A percentile compares a stretch with the other conserved stretches of the same genome.
phyloP scores from a whole-genome alignment of 768 basidiomycete species.

The Sarcodon sp. region DNA sequence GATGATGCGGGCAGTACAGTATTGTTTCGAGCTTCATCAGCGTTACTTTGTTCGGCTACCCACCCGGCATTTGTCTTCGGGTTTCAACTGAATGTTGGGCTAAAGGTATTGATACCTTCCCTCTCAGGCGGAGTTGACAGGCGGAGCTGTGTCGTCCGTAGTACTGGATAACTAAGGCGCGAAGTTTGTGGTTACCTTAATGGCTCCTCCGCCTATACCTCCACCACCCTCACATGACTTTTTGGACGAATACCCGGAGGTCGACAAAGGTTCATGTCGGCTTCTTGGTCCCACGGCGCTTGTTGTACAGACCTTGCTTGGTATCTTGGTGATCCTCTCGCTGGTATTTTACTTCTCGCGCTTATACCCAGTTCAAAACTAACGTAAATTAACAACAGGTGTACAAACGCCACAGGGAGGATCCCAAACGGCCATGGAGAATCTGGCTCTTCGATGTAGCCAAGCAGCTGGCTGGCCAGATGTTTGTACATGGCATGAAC shows the following conservation, averaged over 20 bases:
- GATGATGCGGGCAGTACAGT: no score
- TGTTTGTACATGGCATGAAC: conserved; percentile 72
- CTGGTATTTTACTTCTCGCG: conserved; percentile 3
- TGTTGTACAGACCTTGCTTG: conserved; percentile 66
- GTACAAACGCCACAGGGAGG: conserved; percentile 80
- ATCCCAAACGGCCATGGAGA: conserved; percentile 76
- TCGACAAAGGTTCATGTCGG: conserved; percentile 30
- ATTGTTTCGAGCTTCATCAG: no score
- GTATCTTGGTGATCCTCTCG: conserved; percentile 79
- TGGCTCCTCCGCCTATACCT: not conserved
- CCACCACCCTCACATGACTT: conserved; percentile 5
- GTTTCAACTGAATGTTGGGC: no score
- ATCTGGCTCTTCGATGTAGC: conserved; percentile 96
- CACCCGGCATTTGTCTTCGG: no score
- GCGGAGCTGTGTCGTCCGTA: not conserved
- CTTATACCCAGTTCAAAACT: no score
- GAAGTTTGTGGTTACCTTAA: not conserved
- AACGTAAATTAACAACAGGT: conserved; percentile 26
- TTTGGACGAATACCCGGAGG: conserved; percentile 20
- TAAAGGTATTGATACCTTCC: no score
- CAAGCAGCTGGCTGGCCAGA: conserved; percentile 81
- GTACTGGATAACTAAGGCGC: not conserved
- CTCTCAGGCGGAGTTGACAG: not conserved
- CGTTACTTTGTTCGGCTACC: no score
- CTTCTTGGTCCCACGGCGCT: conserved; percentile 36